These are phyloP conservation scores for Metschnikowia vanudenii DNA, from an alignment of 805 yeast species.

Conservation along the genomic window DNA sequence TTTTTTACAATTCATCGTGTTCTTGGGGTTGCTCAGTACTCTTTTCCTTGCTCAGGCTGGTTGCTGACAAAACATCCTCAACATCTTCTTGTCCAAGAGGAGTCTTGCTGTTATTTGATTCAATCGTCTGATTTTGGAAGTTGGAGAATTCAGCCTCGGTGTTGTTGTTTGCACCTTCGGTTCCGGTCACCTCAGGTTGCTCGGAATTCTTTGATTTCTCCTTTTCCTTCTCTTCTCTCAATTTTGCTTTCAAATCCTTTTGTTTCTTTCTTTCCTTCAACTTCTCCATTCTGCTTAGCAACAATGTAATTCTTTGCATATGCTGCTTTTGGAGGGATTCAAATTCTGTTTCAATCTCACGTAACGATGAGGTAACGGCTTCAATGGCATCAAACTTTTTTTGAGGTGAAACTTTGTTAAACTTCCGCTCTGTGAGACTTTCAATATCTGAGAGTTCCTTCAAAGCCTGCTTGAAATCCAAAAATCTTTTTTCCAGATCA, in stretches of 20 bases:
- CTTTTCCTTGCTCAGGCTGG: background rate
- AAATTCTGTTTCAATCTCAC: constrained; percentile 31
- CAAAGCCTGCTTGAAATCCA: constrained; percentile 27
- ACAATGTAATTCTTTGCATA: constrained; percentile 26
- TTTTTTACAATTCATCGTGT: constrained; percentile 10
- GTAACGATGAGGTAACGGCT: constrained; percentile 25
- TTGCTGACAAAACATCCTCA: constrained; percentile 12
- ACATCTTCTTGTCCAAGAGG: constrained; percentile 21
- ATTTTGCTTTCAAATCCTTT: constrained; percentile 33
- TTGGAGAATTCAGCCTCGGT: constrained; percentile 6
- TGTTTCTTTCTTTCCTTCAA: constrained; percentile 32
- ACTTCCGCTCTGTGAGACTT: constrained; percentile 20
- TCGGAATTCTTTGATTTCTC: constrained; percentile 17
- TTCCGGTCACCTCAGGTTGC: constrained; percentile 6
- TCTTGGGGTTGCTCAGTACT: constrained; percentile 4
- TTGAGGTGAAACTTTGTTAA: constrained; percentile 23
- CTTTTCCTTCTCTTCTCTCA: constrained; percentile 27
- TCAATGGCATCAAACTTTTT: constrained; percentile 29
- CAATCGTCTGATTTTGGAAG: constrained; percentile 1
- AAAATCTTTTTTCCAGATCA: constrained; percentile 28
- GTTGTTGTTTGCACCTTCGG: constrained; percentile 7
- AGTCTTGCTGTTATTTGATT: constrained; percentile 1
- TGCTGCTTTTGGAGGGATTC: constrained; percentile 31
- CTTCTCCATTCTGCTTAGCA: constrained; percentile 29
- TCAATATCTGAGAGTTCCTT: constrained; percentile 28